Evolutionary conservation across 495 filamentous ascomycete genomes (phyloP).

Genomic region (Penicillium nucicola): DNA sequence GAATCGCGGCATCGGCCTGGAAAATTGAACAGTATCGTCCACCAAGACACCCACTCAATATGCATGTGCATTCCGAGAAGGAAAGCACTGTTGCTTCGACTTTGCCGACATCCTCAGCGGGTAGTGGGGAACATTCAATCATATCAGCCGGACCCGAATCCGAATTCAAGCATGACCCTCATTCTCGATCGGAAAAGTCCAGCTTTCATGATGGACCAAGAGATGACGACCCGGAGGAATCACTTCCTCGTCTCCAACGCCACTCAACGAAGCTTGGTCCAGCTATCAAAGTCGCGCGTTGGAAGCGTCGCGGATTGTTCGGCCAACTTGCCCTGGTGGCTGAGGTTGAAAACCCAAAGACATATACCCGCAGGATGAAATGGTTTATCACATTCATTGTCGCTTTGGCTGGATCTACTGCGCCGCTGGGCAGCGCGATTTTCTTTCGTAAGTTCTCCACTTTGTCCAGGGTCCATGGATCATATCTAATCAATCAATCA

Average conservation of each 20-base stretch:
- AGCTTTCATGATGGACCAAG: slow-evolving; percentile 1
- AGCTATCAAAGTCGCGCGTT: slow-evolving; percentile 53
- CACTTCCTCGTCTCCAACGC: slow-evolving; percentile 7
- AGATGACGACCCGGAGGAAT: slow-evolving; percentile 19
- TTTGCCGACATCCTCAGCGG: neutral
- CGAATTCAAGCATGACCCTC: slow-evolving; percentile 5
- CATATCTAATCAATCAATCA: slow-evolving; percentile 19
- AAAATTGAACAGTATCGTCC: neutral
- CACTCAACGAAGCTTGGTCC: slow-evolving; percentile 25
- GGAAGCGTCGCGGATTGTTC: slow-evolving; percentile 71
- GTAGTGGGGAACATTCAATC: slow-evolving; percentile 1
- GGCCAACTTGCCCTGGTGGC: slow-evolving; percentile 72
- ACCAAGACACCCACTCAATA: neutral
- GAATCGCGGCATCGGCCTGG: no score
- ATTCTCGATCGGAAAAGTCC: slow-evolving; percentile 11
- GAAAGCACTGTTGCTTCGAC: neutral
- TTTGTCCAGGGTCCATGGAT: neutral
- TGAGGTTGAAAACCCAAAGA: slow-evolving; percentile 72
- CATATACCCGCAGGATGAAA: slow-evolving; percentile 70
- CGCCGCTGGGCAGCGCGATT: slow-evolving; percentile 83
- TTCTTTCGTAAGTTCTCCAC: slow-evolving; percentile 66
- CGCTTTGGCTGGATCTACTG: slow-evolving; percentile 68
- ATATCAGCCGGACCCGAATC: neutral
- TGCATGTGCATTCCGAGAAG: slow-evolving; percentile 1
- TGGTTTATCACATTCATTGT: slow-evolving; percentile 84